Percentiles rank a stretch among this genome's conserved stretches.
Evolutionary conservation across 805 yeast species (phyloP).

Genomic region (Pichia heedii): DNA sequence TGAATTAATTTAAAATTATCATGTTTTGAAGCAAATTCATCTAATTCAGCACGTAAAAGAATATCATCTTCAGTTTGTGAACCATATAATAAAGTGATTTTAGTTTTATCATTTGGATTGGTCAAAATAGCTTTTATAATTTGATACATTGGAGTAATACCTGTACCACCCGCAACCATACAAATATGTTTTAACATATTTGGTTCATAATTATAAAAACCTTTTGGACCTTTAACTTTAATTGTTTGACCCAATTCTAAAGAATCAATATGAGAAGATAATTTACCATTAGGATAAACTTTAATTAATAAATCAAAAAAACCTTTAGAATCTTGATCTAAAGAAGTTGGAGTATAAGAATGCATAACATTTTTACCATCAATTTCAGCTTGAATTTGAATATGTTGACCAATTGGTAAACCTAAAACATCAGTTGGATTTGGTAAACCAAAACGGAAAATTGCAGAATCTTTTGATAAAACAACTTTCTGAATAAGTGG

Average conservation of each 20-base stretch:
- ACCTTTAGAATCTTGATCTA: slow-evolving; percentile 65
- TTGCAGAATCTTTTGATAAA: slow-evolving; percentile 70
- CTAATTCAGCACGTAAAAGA: slow-evolving; percentile 71
- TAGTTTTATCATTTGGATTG: slow-evolving; percentile 72
- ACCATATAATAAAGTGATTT: slow-evolving; percentile 69
- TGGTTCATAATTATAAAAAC: slow-evolving; percentile 74
- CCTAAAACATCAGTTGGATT: slow-evolving; percentile 67
- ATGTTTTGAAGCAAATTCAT: slow-evolving; percentile 46
- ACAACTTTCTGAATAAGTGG: slow-evolving; percentile 71
- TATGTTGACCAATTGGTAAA: slow-evolving; percentile 91
- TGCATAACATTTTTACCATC: slow-evolving; percentile 74
- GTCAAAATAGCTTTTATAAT: slow-evolving; percentile 71
- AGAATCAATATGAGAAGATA: slow-evolving; percentile 64
- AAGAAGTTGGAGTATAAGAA: slow-evolving; percentile 85
- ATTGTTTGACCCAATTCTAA: slow-evolving; percentile 72
- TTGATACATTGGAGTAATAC: slow-evolving; percentile 94
- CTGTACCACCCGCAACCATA: slow-evolving; percentile 97
- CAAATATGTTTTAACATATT: slow-evolving; percentile 66
- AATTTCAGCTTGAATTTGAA: slow-evolving; percentile 66
- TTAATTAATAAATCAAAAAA: slow-evolving; percentile 79
- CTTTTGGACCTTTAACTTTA: slow-evolving; percentile 84
- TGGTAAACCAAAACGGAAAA: slow-evolving; percentile 80
- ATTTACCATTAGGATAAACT: slow-evolving; percentile 77
- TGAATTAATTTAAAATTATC: slow-evolving; percentile 62
- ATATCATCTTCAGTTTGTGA: slow-evolving; percentile 75